A percentile compares a stretch with the other conserved stretches of the same genome.
phyloP scores from a whole-genome alignment of 2,329 filamentous ascomycete species.

The Chaetomium sp. region DNA sequence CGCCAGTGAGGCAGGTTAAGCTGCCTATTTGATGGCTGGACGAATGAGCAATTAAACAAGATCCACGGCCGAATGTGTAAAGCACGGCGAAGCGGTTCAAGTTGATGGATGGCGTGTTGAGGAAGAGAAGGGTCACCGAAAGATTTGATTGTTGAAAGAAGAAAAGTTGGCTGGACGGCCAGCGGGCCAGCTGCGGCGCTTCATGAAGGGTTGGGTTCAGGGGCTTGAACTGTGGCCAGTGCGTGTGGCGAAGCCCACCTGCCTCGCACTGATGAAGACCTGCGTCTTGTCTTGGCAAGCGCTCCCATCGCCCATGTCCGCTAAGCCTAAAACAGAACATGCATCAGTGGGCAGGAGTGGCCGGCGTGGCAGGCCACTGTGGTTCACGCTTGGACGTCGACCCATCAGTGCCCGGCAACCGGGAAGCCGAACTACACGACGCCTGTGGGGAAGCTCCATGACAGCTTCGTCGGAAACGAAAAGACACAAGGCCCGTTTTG shows the following conservation, averaged over 20 bases:
- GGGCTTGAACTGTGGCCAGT: constrained; percentile 12
- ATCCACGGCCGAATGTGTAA: constrained; percentile 7
- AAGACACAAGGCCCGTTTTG: too few relatives aligned
- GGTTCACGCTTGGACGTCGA: too few relatives aligned
- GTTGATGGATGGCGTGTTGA: constrained; percentile 1
- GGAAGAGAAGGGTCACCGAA: constrained; percentile 12
- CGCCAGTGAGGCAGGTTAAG: constrained; percentile 2
- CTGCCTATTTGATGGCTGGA: constrained; percentile 11
- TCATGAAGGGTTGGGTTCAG: constrained; percentile 17
- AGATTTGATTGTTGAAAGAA: constrained; percentile 16
- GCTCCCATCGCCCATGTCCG: neutral
- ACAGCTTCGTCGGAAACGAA: too few relatives aligned
- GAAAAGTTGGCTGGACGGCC: constrained; percentile 24
- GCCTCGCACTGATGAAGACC: neutral
- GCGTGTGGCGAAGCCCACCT: constrained; percentile 13
- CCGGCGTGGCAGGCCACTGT: too few relatives aligned
- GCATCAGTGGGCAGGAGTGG: too few relatives aligned
- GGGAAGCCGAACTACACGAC: too few relatives aligned
- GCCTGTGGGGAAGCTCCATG: constrained; percentile 18
- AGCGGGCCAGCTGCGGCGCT: constrained; percentile 18
- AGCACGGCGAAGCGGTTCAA: neutral
- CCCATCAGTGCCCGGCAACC: too few relatives aligned
- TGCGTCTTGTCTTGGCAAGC: neutral
- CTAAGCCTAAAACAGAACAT: constrained; percentile 2
- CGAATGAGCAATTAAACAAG: constrained; percentile 1